Evolutionary conservation across 1,139 yeast species (phyloP).

Genomic region (Williopsis jadinii): DNA sequence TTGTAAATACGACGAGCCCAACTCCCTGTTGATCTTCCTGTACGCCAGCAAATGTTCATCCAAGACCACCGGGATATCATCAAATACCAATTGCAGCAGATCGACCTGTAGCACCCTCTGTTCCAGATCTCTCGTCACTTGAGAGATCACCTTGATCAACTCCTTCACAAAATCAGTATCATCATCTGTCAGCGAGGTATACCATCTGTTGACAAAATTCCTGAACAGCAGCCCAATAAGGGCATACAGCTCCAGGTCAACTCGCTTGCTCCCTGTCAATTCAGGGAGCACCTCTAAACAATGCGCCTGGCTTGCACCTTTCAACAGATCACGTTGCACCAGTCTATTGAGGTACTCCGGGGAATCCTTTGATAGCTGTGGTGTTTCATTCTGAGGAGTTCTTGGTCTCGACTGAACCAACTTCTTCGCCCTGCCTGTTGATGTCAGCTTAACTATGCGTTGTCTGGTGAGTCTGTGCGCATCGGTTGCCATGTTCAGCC

Average conservation of each 20-base stretch:
- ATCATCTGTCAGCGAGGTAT: slow-evolving; percentile 32
- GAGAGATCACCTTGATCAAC: slow-evolving; percentile 30
- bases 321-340: slow-evolving; percentile 12
- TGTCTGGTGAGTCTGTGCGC: slow-evolving; percentile 8
- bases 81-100: slow-evolving; percentile 28
- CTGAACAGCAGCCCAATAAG: slow-evolving; percentile 35
- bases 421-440: background rate
- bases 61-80: slow-evolving; percentile 35
- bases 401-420: background rate
- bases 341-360: slow-evolving; percentile 21
- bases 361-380: slow-evolving; percentile 11
- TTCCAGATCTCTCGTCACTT: slow-evolving; percentile 32
- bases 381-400: slow-evolving; percentile 1
- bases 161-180: slow-evolving; percentile 34
- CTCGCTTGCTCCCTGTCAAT: slow-evolving; percentile 27
- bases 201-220: slow-evolving; percentile 43
- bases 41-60: slow-evolving; percentile 28
- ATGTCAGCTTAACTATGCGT: slow-evolving; percentile 11
- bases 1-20: slow-evolving; percentile 23
- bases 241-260: slow-evolving; percentile 38
- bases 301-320: slow-evolving; percentile 9
- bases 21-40: slow-evolving; percentile 19
- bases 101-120: slow-evolving; percentile 27
- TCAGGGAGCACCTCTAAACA: slow-evolving; percentile 24
- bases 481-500: slow-evolving; percentile 3